Evolutionary conservation across 1,284 basidiomycete genomes (phyloP).

Genomic region (Rhodotorula sp.): DNA sequence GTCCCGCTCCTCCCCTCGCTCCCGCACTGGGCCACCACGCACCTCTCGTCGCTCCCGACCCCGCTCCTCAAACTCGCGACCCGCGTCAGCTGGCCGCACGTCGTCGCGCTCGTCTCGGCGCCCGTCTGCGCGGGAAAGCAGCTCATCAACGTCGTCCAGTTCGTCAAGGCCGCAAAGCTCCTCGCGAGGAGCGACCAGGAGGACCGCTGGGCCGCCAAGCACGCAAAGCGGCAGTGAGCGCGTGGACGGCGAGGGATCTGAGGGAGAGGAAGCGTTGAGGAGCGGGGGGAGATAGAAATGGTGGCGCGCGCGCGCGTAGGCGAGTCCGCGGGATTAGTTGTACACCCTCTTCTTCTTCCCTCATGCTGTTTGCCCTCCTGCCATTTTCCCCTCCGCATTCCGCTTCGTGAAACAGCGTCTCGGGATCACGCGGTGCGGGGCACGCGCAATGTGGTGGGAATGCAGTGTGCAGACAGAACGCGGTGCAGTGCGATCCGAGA

Average conservation of each 20-base stretch:
- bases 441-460: too few relatives aligned
- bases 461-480: too few relatives aligned
- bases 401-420: too few relatives aligned
- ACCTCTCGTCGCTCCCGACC: conserved; percentile 45
- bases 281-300: background rate
- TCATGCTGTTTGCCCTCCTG: too few relatives aligned
- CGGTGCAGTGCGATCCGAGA: too few relatives aligned
- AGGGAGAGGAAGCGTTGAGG: too few relatives aligned
- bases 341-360: too few relatives aligned
- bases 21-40: conserved; percentile 64
- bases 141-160: conserved; percentile 91
- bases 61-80: conserved; percentile 32
- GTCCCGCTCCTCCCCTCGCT: conserved; percentile 66
- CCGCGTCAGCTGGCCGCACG: conserved; percentile 74
- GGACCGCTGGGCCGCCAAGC: conserved; percentile 33
- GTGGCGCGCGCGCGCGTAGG: background rate
- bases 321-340: too few relatives aligned
- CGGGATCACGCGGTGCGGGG: too few relatives aligned
- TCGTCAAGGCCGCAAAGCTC: conserved; percentile 98
- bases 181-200: conserved; percentile 46
- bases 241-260: background rate
- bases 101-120: conserved; percentile 67
- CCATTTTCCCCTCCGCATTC: too few relatives aligned
- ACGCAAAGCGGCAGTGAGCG: background rate
- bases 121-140: conserved; percentile 85